Percentiles rank a stretch among this genome's conserved stretches.
phyloP scores from a whole-genome alignment of 495 filamentous ascomycete genomes.

The Penicillium soppii region DNA sequence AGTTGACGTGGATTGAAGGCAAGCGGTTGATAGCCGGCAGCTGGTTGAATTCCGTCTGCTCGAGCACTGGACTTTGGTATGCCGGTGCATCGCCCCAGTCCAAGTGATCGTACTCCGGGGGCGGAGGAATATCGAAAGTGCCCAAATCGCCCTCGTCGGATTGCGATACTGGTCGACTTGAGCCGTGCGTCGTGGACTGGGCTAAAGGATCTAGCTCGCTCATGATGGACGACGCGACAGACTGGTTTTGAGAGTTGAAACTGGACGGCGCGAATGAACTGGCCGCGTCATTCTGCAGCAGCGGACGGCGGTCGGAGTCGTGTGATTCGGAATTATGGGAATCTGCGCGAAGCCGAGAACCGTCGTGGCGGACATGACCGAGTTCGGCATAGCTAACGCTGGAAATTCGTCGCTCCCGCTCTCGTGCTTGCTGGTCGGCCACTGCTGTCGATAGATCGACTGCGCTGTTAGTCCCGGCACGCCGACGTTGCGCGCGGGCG shows the following conservation, averaged over 20 bases:
- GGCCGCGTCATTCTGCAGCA: conserved; percentile 67
- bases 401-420: conserved; percentile 72
- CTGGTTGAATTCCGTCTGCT: conserved; percentile 15
- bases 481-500: conserved; percentile 17
- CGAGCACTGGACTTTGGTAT: conserved; percentile 36
- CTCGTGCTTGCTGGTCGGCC: conserved; percentile 64
- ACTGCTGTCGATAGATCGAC: conserved; percentile 39
- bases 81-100: conserved; percentile 53
- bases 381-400: conserved; percentile 84
- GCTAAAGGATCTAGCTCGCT: conserved; percentile 31
- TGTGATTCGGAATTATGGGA: conserved; percentile 75
- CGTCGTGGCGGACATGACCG: conserved; percentile 85
- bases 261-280: conserved; percentile 27
- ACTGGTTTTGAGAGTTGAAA: conserved; percentile 33
- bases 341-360: conserved; percentile 78
- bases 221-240: conserved; percentile 35
- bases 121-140: conserved; percentile 34
- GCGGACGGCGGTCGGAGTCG: conserved; percentile 72
- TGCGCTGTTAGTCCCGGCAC: conserved; percentile 27
- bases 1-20: conserved; percentile 42
- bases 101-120: conserved; percentile 44
- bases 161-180: conserved; percentile 17
- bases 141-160: conserved; percentile 40
- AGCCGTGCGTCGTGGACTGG: conserved; percentile 24
- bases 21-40: conserved; percentile 26